Base-by-base conservation (phyloP, 148 eudicot species). In the Camellia granthamiana region DNA sequence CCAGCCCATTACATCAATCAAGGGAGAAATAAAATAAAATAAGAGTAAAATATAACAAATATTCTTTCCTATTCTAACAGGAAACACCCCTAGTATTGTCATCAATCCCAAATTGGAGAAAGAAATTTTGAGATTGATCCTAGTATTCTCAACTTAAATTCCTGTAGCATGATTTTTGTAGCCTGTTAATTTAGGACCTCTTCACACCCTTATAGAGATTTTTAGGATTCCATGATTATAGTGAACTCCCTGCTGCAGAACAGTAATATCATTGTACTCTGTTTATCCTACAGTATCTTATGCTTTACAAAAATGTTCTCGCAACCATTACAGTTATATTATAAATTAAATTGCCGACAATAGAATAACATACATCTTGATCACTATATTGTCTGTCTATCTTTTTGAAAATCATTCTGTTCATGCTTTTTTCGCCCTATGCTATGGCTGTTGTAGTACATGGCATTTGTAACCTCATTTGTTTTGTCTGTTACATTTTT, bases 401-500 rank as follows among this genome's bases (percentile, higher is more conserved):
- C 51, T 15, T 66, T 47, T 47, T 64, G 60, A 49, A 14, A 51
- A 52, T 52, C 54, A 9, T 49, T 15, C 43, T 44, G 9, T 77
- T 13, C 7, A 30, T 77, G 59, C 46, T 71, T 46, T n/a, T 60
- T 16, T 16, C 52, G 4, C 19, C 15, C 42, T 18, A 60, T 64
- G 9, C 69, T 52, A 59, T 21, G 47, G 54, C 56, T 71, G 46
- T 7, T 63, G 21, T 63, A 66, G 5, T 56, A 55, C 66, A 69
- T 68, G 47, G 38, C 44, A 59, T 75, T 66, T 80, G 43, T 44
- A 44, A 75, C 73, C 30, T 81, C 18, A 1, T 30, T 55, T 76
- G 18, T 46, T 30, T 7, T 66, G 3, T 52, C 42, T 63, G 41
- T 21, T 58, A 46, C 41, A 42, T 11, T 60, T 60, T 56, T 71